A percentile compares a stretch with the other conserved stretches of the same genome.
These are phyloP conservation scores for Ganoderma lucidum DNA, from an alignment of 1,284 basidiomycete genomes.

Conservation along the genomic window DNA sequence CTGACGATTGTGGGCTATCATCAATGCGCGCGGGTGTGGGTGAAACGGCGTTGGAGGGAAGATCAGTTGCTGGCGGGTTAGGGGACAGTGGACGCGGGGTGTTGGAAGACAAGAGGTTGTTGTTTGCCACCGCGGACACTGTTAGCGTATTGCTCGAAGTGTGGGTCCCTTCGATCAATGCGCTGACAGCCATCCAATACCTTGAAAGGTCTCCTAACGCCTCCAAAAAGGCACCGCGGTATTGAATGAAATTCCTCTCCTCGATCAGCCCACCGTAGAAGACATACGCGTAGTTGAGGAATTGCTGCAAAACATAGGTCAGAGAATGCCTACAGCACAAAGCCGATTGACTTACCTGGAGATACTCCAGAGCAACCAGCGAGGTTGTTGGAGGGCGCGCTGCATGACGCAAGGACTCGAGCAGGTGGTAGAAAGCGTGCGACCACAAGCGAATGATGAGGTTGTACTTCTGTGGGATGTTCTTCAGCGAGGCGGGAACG, in stretches of 20 bases:
- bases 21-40: slow-evolving; percentile 60
- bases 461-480: slow-evolving; percentile 93
- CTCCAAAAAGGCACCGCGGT: slow-evolving; percentile 92
- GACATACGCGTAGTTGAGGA: slow-evolving; percentile 94
- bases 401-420: slow-evolving; percentile 89
- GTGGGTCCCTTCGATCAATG: slow-evolving; percentile 60
- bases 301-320: slow-evolving; percentile 51
- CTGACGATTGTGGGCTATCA: slow-evolving; percentile 56
- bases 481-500: slow-evolving; percentile 87
- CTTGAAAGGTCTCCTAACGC: slow-evolving; percentile 95
- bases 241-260: slow-evolving; percentile 74
- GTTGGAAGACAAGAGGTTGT: slow-evolving; percentile 34
- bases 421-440: slow-evolving; percentile 87
- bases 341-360: slow-evolving; percentile 38
- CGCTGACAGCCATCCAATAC: slow-evolving; percentile 93
- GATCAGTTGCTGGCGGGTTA: slow-evolving; percentile 42
- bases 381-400: slow-evolving; percentile 82
- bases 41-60: slow-evolving; percentile 31
- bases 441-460: slow-evolving; percentile 95
- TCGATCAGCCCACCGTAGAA: slow-evolving; percentile 94
- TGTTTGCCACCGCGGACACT: slow-evolving; percentile 41
- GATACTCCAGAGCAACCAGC: slow-evolving; percentile 56
- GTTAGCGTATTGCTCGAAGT: slow-evolving; percentile 54
- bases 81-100: slow-evolving; percentile 36
- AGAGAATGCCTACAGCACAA: background rate